phyloP scores from a whole-genome alignment of 1,139 yeast species.

The Suhomyces ambrosiae region DNA sequence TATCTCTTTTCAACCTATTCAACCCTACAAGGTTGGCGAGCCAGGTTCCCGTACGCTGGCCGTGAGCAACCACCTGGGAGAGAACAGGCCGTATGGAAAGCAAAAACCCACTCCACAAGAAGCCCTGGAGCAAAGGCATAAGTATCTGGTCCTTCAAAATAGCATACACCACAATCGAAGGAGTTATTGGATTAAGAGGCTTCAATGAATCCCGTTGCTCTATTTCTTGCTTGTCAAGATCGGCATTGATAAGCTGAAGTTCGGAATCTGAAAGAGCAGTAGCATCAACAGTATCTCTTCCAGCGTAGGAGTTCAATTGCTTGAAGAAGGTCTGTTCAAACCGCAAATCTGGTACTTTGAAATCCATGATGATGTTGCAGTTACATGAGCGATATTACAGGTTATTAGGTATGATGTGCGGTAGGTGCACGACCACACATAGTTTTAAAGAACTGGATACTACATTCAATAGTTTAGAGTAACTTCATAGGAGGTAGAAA shows the following conservation, averaged over 20 bases:
- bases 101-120: conserved; percentile 42
- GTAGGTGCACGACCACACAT: too few species aligned
- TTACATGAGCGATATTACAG: too few species aligned
- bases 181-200: conserved; percentile 35
- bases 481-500: too few species aligned
- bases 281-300: conserved; percentile 5
- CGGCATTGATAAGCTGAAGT: conserved; percentile 23
- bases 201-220: conserved; percentile 14
- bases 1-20: conserved; percentile 13
- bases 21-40: conserved; percentile 30
- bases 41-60: conserved; percentile 36
- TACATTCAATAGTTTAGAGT: too few species aligned
- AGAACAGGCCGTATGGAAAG: conserved; percentile 35
- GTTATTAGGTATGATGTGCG: too few species aligned
- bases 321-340: conserved; percentile 63
- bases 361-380: conserved; percentile 7
- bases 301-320: conserved; percentile 44
- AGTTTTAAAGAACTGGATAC: too few species aligned
- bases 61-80: conserved; percentile 29
- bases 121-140: conserved; percentile 63
- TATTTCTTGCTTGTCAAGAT: conserved; percentile 29
- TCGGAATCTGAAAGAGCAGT: conserved; percentile 26
- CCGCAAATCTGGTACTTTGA: conserved; percentile 63
- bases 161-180: conserved; percentile 53
- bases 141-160: conserved; percentile 62